phyloP scores from a whole-genome alignment of 2,329 filamentous ascomycete species.

The Chaetomium sp. region DNA sequence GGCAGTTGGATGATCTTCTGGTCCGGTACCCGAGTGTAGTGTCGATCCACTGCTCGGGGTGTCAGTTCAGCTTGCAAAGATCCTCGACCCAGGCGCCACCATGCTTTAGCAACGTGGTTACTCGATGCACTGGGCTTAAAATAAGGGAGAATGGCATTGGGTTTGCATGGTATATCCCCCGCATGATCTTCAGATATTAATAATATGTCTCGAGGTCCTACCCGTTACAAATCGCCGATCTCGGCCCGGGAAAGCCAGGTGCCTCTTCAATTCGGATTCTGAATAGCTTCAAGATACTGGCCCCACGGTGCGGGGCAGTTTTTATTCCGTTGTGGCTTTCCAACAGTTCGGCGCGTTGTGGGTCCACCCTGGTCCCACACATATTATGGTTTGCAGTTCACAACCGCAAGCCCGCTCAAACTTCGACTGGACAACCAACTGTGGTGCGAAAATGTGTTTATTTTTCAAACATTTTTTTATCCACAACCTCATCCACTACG shows the following conservation, averaged over 20 bases:
- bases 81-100: too few species aligned
- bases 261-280: slow-evolving; percentile 2
- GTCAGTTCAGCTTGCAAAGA: too few species aligned
- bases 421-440: not conserved
- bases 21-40: too few species aligned
- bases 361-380: slow-evolving; percentile 10
- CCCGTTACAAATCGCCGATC: not conserved
- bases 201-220: too few species aligned
- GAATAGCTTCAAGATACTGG: slow-evolving; percentile 8
- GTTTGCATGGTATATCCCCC: too few species aligned
- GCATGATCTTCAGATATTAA: too few species aligned
- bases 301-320: slow-evolving; percentile 3
- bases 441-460: not conserved
- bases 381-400: not conserved
- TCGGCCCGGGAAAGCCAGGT: too few species aligned
- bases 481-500: not conserved
- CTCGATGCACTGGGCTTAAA: too few species aligned
- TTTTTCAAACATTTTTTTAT: not conserved
- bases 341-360: not conserved
- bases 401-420: not conserved
- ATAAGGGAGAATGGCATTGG: too few species aligned
- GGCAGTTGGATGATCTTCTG: too few species aligned
- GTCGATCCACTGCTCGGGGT: too few species aligned
- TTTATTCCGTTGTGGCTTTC: not conserved
- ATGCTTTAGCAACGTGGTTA: too few species aligned